These are phyloP conservation scores for Phoma herbarum DNA, from an alignment of 2,329 filamentous ascomycete species.

Conservation along the genomic window DNA sequence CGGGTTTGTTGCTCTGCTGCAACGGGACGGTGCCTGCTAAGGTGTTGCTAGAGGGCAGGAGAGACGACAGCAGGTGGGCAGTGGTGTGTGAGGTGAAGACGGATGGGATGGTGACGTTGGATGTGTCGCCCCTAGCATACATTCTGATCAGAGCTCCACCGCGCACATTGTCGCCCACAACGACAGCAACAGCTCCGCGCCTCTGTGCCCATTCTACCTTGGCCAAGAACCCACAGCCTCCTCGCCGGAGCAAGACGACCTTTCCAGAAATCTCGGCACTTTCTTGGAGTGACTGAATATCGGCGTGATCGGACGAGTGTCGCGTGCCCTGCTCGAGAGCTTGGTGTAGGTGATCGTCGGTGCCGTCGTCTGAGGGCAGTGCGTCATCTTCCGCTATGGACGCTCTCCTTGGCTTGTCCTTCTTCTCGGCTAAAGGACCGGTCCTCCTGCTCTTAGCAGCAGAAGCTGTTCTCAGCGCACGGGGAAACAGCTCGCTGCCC, in stretches of 20 bases:
- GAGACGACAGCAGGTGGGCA: constrained; percentile 87
- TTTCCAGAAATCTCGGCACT: constrained; percentile 92
- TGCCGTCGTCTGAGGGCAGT: constrained; percentile 69
- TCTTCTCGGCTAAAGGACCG: constrained; percentile 19
- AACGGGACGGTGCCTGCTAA: constrained; percentile 64
- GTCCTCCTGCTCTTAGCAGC: constrained; percentile 18
- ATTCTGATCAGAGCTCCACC: constrained; percentile 93
- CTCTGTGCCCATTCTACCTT: constrained; percentile 98
- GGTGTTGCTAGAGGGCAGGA: constrained; percentile 66
- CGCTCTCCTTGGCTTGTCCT: constrained; percentile 14
- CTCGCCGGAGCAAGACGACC: constrained; percentile 87
- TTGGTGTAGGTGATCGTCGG: constrained; percentile 80
- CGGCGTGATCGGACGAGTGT: constrained; percentile 67
- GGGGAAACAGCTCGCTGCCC: constrained; percentile 38
- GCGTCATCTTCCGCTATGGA: background rate
- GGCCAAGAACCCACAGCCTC: constrained; percentile 94
- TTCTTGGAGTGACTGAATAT: constrained; percentile 92
- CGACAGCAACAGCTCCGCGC: constrained; percentile 85
- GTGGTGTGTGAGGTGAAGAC: constrained; percentile 96
- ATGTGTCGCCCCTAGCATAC: constrained; percentile 97
- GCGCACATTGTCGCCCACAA: constrained; percentile 91
- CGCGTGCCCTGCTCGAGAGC: constrained; percentile 44
- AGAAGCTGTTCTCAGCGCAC: constrained; percentile 15
- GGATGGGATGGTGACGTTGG: constrained; percentile 91
- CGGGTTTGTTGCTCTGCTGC: constrained; percentile 64